A percentile compares a stretch with the other conserved stretches of the same genome.
Conservation (phyloP, 768 basidiomycete genomes). For the Mrakia frigida region DNA sequence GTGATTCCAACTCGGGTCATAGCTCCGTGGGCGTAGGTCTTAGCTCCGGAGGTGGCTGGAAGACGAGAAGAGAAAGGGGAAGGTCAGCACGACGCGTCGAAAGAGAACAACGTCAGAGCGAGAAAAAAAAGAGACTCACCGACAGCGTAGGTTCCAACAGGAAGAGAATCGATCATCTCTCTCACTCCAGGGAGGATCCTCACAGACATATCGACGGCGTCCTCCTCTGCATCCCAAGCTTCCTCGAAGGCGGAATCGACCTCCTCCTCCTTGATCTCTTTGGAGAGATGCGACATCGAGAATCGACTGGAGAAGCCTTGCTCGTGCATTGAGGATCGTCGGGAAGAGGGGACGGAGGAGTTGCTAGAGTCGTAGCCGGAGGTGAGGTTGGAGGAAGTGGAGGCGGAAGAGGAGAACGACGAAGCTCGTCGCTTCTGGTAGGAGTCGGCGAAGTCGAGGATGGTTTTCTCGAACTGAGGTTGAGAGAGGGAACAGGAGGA, state of each 20-base stretch:
- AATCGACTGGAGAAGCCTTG: conserved; percentile 1
- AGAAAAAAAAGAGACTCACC: too few relatives aligned
- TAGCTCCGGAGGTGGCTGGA: conserved; percentile 63
- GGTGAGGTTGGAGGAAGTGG: conserved; percentile 39
- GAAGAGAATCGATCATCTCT: conserved; percentile 61
- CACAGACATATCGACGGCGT: conserved; percentile 51
- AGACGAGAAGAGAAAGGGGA: too few relatives aligned
- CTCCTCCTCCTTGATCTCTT: conserved; percentile 40
- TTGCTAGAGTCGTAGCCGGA: conserved; percentile 37
- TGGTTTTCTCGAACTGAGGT: conserved; percentile 55
- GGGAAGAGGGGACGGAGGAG: conserved; percentile 48
- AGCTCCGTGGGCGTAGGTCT: conserved; percentile 61
- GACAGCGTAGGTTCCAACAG: conserved; percentile 62
- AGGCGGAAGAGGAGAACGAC: conserved; percentile 44
- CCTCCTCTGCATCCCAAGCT: conserved; percentile 53
- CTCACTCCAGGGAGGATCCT: conserved; percentile 66
- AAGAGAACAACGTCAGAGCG: too few relatives aligned
- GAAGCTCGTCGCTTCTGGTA: conserved; percentile 51
- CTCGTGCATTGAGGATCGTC: conserved; percentile 10
- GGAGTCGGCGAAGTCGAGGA: conserved; percentile 63
- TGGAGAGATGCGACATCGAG: conserved; percentile 29
- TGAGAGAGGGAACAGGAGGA: too few relatives aligned
- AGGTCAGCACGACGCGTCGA: too few relatives aligned
- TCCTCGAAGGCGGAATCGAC: conserved; percentile 43
- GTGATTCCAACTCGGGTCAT: conserved; percentile 65